Evolutionary conservation across 352 stramenopile species (phyloP), one percentile per base, ranked within the genome.

Genomic region (Phytopythium montanum): DNA sequence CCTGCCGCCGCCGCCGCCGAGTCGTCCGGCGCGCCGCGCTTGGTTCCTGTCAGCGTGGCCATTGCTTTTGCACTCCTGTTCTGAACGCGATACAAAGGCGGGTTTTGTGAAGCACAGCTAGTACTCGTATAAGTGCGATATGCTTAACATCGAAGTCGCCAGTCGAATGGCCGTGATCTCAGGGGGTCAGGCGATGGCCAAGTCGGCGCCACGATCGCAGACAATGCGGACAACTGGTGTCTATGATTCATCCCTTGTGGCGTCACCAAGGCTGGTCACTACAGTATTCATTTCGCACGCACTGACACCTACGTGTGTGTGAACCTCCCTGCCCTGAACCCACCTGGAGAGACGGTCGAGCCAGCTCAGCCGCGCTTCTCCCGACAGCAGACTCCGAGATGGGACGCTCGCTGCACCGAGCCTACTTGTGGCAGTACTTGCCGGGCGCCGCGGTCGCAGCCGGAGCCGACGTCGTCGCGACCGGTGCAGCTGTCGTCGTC

Each of bases 361-460:
- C 19, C 3, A 21, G 10, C 4, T 12, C 34, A 13, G 34, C 34
- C 34, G 8, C 33, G 52, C 52, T 58, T 36, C 36, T 46, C 18
- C 26, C 36, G 23, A 28, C 2, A n/a, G 25, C 2, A n/a, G 25
- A 46, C 1, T 25, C 1, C 19, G 16, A 2, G 12, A 8, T 23
- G 23, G n/a, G 36, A 14, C n/a, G 13, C 21, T 59, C n/a, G 13
- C 21, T 59, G 1, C 34, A 26, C 16, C 2, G 13, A 52, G 25
- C 36, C 53, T 59, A 68, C 52, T 65, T 57, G 29, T 69, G 31
- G 61, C 68, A 75, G 54, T 65, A 59, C 54, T 71, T 72, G 38
- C 60, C 52, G 21, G 63, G 49, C 34, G 34, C 45, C 19, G 4
- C 31, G 31, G 29, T 23, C 23, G 44, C n/a, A 5, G 56, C 39